phyloP scores from a whole-genome alignment of 2,329 filamentous ascomycete species.

The Colletotrichum coccodes region DNA sequence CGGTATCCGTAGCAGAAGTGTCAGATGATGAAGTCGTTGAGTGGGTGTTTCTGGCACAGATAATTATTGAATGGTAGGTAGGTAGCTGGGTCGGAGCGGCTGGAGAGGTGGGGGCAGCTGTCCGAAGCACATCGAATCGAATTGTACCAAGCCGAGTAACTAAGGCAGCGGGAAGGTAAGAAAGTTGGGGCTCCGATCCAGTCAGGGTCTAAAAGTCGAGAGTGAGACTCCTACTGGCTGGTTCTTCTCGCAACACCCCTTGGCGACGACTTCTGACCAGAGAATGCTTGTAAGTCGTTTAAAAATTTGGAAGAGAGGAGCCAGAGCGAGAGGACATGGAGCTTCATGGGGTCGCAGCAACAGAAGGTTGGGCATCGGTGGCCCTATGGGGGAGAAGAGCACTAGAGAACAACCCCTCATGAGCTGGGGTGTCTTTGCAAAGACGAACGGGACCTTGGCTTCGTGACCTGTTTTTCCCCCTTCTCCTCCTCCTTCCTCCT shows the following conservation, averaged over 20 bases:
- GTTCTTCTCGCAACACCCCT: background rate
- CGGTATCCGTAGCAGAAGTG: conserved; percentile 13
- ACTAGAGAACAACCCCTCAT: conserved; percentile 21
- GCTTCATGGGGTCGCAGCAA: conserved; percentile 34
- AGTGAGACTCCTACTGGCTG: conserved; percentile 1
- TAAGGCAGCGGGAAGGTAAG: conserved; percentile 15
- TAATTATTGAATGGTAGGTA: background rate
- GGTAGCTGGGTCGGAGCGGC: conserved; percentile 8
- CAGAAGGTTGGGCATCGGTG: conserved; percentile 40
- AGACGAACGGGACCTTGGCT: background rate
- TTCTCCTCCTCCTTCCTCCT: too few relatives aligned
- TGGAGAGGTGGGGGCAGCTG: conserved; percentile 11
- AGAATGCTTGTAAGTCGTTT: background rate
- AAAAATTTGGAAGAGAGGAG: background rate
- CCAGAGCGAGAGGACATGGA: conserved; percentile 36
- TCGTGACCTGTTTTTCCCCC: background rate
- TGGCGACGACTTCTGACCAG: background rate
- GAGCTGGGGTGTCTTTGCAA: background rate
- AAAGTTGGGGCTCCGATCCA: conserved; percentile 12
- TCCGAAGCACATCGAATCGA: conserved; percentile 2
- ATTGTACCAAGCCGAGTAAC: background rate
- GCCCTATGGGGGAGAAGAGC: conserved; percentile 22
- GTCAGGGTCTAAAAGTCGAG: background rate
- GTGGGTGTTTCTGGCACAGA: conserved; percentile 38
- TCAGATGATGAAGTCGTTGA: conserved; percentile 37